A percentile compares a stretch with the other conserved stretches of the same genome.
phyloP scores from a whole-genome alignment of 495 filamentous ascomycete species.

The Lindgomyces ingoldianus region DNA sequence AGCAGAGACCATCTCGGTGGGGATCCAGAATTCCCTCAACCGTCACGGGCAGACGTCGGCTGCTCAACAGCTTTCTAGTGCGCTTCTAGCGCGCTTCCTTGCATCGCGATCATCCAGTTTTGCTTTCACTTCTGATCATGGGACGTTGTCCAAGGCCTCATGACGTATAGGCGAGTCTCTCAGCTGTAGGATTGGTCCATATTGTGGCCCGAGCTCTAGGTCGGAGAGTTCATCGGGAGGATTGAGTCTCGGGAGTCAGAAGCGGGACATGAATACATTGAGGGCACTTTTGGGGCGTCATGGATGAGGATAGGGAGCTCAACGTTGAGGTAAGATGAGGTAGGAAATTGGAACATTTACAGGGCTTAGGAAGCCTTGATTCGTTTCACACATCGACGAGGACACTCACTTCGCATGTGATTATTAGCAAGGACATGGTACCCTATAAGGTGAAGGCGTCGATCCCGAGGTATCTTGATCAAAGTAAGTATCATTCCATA shows the following conservation, averaged over 20 bases:
- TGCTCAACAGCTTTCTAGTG: slow-evolving; percentile 8
- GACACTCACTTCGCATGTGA: no score
- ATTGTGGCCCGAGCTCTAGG: not conserved
- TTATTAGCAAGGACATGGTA: not conserved
- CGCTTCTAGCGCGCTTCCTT: slow-evolving; percentile 16
- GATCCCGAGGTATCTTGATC: no score
- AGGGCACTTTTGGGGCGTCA: no score
- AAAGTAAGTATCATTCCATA: no score
- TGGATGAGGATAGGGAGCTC: no score
- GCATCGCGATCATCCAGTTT: not conserved
- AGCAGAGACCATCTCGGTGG: no score
- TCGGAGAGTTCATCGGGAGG: slow-evolving; percentile 12
- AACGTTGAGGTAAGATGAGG: not conserved
- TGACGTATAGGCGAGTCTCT: not conserved
- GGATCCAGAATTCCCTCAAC: no score
- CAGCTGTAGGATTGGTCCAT: not conserved
- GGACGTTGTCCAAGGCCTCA: not conserved
- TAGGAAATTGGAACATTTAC: not conserved
- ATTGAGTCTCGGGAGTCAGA: no score
- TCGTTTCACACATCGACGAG: no score
- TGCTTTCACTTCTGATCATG: not conserved
- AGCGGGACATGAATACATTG: no score
- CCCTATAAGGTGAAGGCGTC: not conserved
- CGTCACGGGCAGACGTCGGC: not conserved
- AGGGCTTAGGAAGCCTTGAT: no score